Conservation (phyloP, 1,139 yeast species). For the Candida sojae region DNA sequence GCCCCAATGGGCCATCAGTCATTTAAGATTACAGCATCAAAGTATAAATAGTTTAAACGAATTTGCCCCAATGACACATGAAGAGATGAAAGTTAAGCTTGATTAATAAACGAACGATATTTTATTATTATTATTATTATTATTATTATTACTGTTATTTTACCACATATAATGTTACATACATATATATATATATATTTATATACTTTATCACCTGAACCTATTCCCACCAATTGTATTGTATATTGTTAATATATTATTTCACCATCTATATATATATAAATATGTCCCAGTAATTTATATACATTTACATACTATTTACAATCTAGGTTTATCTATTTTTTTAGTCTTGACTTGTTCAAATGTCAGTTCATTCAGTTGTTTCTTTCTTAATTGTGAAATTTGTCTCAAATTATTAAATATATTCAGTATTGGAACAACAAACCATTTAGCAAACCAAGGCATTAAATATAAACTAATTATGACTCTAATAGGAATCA, state of each 20-base stretch:
- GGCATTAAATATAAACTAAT: slow-evolving; percentile 66
- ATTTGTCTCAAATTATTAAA: slow-evolving; percentile 23
- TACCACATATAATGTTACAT: neutral
- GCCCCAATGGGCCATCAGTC: slow-evolving; percentile 39
- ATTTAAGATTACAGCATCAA: slow-evolving; percentile 27
- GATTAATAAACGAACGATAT: slow-evolving; percentile 20
- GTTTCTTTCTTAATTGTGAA: slow-evolving; percentile 8
- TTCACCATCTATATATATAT: neutral
- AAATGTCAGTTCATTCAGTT: slow-evolving; percentile 5
- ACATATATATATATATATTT: slow-evolving; percentile 1
- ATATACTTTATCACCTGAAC: neutral
- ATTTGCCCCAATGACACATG: slow-evolving; percentile 37
- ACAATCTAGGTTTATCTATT: slow-evolving; percentile 36
- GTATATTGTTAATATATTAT: neutral
- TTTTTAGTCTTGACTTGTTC: slow-evolving; percentile 17
- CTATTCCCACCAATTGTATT: neutral
- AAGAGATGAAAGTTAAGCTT: slow-evolving; percentile 38
- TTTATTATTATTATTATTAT: slow-evolving; percentile 1
- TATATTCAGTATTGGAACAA: slow-evolving; percentile 51
- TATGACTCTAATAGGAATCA: slow-evolving; percentile 61
- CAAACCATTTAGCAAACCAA: slow-evolving; percentile 59
- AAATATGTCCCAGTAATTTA: neutral
- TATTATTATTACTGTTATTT: neutral
- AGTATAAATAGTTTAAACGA: slow-evolving; percentile 25
- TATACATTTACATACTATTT: slow-evolving; percentile 1